Evolutionary conservation across 805 yeast species (phyloP).

Genomic region (Metschnikowia continentalis): DNA sequence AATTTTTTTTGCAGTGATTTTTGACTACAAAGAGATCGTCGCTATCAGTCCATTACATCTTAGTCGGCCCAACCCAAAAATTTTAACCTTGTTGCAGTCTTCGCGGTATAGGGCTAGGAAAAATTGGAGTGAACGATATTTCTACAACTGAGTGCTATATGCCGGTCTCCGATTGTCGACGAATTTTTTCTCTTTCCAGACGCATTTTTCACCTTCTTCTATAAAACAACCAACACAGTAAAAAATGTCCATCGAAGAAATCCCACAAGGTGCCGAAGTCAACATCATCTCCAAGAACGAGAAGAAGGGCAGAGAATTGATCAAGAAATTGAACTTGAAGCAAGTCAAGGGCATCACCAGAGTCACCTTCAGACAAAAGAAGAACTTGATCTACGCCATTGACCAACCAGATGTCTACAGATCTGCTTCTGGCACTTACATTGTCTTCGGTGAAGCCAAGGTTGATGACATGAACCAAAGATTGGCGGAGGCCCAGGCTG

Average conservation of each 20-base stretch:
- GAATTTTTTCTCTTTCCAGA: not conserved
- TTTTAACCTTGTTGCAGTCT: not conserved
- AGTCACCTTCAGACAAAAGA: constrained; percentile 92
- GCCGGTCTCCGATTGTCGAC: not conserved
- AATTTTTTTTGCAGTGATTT: too few species aligned
- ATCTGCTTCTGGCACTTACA: constrained; percentile 88
- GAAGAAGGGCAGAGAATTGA: constrained; percentile 89
- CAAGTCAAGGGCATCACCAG: constrained; percentile 88
- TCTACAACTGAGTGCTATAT: not conserved
- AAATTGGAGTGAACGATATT: not conserved
- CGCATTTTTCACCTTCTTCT: not conserved
- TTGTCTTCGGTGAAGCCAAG: constrained; percentile 97
- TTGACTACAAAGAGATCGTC: too few species aligned
- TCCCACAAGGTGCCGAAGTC: constrained; percentile 82
- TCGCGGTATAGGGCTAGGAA: not conserved
- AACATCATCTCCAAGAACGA: constrained; percentile 83
- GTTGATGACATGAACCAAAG: constrained; percentile 89
- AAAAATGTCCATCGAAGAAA: constrained; percentile 48
- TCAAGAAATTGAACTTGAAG: constrained; percentile 85
- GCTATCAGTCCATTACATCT: not conserved
- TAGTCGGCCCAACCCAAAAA: not conserved
- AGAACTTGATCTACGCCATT: constrained; percentile 85
- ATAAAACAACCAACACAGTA: not conserved
- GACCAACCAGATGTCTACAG: constrained; percentile 93
- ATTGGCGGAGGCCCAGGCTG: constrained; percentile 75